A percentile compares a stretch with the other conserved stretches of the same genome.
Evolutionary conservation across 257 asterid genomes (phyloP).

Genomic region (Salvia hispanica): DNA sequence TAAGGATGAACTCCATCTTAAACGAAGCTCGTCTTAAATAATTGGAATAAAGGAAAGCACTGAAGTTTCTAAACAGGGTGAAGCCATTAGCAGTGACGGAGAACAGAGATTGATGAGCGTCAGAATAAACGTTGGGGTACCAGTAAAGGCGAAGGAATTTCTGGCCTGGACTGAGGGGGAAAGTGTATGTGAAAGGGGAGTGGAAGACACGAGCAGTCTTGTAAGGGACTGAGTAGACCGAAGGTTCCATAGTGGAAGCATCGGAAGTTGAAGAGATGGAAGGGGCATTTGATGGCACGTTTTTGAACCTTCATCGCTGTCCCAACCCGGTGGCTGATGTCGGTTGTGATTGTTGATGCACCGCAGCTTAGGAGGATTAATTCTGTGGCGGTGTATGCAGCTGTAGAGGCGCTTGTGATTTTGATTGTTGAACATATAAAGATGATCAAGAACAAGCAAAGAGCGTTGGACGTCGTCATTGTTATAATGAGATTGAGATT

Average conservation of each 20-base stretch:
- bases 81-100: constrained; percentile 40
- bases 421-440: not conserved
- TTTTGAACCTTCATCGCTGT: constrained; percentile 35
- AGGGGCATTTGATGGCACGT: constrained; percentile 36
- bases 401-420: constrained; percentile 27
- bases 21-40: constrained; percentile 1
- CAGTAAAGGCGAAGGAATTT: constrained; percentile 65
- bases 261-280: constrained; percentile 28
- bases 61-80: constrained; percentile 46
- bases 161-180: constrained; percentile 46
- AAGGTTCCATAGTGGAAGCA: constrained; percentile 13
- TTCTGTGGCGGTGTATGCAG: constrained; percentile 34
- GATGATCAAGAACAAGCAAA: constrained; percentile 26
- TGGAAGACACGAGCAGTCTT: constrained; percentile 42
- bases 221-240: constrained; percentile 37
- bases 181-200: too few relatives aligned
- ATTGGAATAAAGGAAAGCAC: constrained; percentile 11
- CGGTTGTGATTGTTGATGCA: constrained; percentile 9
- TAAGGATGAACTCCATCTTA: constrained; percentile 34
- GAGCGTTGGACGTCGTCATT: not conserved
- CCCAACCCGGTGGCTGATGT: constrained; percentile 44
- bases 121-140: constrained; percentile 41
- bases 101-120: constrained; percentile 36
- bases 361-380: constrained; percentile 63
- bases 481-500: too few relatives aligned